These are phyloP conservation scores for Apiotrichum veenhuisii DNA, from an alignment of 1,284 basidiomycete genomes.

Conservation along the genomic window DNA sequence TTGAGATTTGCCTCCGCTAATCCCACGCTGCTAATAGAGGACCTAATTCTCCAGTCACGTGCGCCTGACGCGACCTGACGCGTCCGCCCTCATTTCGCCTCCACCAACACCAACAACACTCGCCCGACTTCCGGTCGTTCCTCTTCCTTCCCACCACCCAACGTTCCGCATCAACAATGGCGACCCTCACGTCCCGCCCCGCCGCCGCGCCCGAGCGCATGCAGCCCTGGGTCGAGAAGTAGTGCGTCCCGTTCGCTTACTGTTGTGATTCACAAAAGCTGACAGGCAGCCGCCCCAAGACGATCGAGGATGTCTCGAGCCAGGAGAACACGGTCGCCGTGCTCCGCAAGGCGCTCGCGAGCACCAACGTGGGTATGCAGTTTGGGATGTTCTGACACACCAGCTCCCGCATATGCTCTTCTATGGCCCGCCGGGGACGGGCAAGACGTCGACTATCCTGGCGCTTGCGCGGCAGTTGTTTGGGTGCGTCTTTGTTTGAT, in stretches of 20 bases:
- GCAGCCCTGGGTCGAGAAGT: constrained; percentile 98
- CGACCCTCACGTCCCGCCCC: constrained; percentile 4
- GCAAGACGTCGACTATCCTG: constrained; percentile 95
- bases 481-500: too few relatives aligned
- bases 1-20: not conserved
- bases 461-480: constrained; percentile 91
- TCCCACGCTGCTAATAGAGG: too few relatives aligned
- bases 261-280: not conserved
- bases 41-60: not conserved
- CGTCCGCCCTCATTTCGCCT: constrained; percentile 5
- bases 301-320: constrained; percentile 94
- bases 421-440: constrained; percentile 97
- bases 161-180: constrained; percentile 3
- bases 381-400: not conserved
- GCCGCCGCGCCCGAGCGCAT: constrained; percentile 45
- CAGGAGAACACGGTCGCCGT: constrained; percentile 96
- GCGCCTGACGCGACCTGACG: constrained; percentile 18
- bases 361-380: constrained; percentile 69
- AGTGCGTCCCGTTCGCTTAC: constrained; percentile 55
- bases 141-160: not conserved
- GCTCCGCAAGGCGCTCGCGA: constrained; percentile 81
- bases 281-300: constrained; percentile 77
- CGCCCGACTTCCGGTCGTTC: not conserved
- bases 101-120: not conserved
- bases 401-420: constrained; percentile 99